Percentiles rank a stretch among this genome's conserved stretches.
Conservation (phyloP, 2,329 filamentous ascomycete species). For the Dryadomyces quercus-mongolicae region DNA sequence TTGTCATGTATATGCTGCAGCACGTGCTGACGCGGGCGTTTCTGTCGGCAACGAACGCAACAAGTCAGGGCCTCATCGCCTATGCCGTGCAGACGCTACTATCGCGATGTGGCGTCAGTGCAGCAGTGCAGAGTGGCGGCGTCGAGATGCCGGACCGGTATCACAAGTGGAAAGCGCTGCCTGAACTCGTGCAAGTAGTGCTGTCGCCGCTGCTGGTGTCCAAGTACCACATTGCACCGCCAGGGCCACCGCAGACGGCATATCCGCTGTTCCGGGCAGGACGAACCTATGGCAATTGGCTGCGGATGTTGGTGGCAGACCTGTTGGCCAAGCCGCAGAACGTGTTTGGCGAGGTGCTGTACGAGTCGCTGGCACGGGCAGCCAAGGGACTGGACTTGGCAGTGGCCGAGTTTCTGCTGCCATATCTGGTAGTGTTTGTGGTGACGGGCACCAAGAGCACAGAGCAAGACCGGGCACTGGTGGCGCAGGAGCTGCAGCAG, state of each 20-base stretch:
- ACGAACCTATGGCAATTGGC: constrained; percentile 67
- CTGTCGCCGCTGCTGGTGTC: constrained; percentile 83
- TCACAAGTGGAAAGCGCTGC: constrained; percentile 65
- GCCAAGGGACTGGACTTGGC: constrained; percentile 77
- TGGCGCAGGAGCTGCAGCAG: constrained; percentile 60
- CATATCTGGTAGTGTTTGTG: constrained; percentile 75
- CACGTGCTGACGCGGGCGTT: constrained; percentile 86
- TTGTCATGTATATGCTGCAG: constrained; percentile 74
- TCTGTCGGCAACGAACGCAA: constrained; percentile 76
- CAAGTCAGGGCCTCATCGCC: constrained; percentile 79
- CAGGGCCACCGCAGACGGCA: constrained; percentile 39
- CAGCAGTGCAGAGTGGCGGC: constrained; percentile 25
- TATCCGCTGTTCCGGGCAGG: constrained; percentile 70
- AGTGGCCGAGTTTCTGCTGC: constrained; percentile 78
- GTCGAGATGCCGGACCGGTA: constrained; percentile 47
- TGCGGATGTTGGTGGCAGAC: constrained; percentile 69
- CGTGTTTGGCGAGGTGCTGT: constrained; percentile 62
- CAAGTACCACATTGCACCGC: constrained; percentile 60
- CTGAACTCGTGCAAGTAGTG: constrained; percentile 65
- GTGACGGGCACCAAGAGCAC: constrained; percentile 48
- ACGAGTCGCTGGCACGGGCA: constrained; percentile 68
- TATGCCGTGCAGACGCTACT: constrained; percentile 92
- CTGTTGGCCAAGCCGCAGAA: constrained; percentile 69
- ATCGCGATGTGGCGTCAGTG: constrained; percentile 60
- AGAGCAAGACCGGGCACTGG: constrained; percentile 46